A percentile compares a stretch with the other conserved stretches of the same genome.
These are phyloP conservation scores for Penicillium verrucosum DNA, from an alignment of 2,329 filamentous ascomycete species.

Conservation along the genomic window DNA sequence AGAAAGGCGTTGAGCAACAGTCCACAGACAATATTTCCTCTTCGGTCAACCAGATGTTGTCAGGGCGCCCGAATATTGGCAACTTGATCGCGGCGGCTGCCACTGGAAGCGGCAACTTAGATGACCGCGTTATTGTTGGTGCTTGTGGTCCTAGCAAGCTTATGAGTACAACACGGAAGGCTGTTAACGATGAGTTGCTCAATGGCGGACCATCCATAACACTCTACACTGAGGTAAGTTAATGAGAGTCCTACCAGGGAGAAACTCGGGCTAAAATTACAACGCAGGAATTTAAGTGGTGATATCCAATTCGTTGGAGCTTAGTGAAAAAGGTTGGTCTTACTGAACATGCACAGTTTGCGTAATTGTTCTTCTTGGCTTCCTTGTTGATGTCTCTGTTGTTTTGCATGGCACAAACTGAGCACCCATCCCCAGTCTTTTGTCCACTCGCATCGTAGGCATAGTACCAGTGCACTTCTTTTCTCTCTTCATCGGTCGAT, in stretches of 20 bases:
- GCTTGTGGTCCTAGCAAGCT: not conserved
- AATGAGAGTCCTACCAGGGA: not conserved
- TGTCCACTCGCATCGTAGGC: not conserved
- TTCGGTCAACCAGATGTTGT: not conserved
- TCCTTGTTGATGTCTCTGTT: not conserved
- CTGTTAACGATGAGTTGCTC: not conserved
- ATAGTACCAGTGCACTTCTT: not conserved
- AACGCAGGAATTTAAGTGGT: not conserved
- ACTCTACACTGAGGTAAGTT: slow-evolving; percentile 2
- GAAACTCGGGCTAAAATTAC: not conserved
- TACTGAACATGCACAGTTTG: not conserved
- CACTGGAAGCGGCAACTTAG: not conserved
- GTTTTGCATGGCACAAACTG: not conserved
- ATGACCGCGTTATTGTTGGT: not conserved
- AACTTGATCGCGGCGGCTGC: not conserved
- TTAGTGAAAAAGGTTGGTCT: too few species aligned
- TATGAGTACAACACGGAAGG: not conserved
- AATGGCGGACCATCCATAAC: not conserved
- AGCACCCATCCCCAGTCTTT: not conserved
- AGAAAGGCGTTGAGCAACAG: not conserved
- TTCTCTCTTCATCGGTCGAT: not conserved
- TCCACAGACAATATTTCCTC: not conserved
- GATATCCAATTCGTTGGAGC: not conserved
- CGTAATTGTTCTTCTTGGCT: not conserved
- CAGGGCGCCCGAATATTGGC: not conserved